A percentile compares a stretch with the other conserved stretches of the same genome.
Conservation (phyloP, 768 basidiomycete genomes). For the Leccinum olivaceopallidum region DNA sequence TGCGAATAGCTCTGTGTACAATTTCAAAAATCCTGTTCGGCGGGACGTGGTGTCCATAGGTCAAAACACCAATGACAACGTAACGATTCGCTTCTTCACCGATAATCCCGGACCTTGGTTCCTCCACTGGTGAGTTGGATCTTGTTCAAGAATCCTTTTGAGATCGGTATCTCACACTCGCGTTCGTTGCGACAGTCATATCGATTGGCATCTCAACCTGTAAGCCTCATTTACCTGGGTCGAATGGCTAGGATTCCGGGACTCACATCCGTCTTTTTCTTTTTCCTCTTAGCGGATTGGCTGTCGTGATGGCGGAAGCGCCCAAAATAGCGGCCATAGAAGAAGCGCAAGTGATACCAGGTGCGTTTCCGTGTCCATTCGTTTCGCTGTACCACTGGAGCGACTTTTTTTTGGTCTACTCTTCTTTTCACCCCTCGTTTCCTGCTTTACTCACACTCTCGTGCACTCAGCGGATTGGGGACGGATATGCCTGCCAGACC, state of each 20-base stretch:
- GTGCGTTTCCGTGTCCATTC: conserved; percentile 8
- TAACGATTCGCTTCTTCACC: conserved; percentile 59
- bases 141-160: conserved; percentile 5
- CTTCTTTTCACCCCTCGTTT: not conserved
- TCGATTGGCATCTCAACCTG: conserved; percentile 33
- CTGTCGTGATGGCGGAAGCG: conserved; percentile 32
- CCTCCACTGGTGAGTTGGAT: conserved; percentile 39
- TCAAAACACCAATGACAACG: conserved; percentile 37
- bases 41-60: conserved; percentile 36
- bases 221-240: conserved; percentile 8
- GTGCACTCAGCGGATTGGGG: conserved; percentile 23
- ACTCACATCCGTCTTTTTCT: conserved; percentile 16
- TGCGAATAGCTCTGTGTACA: conserved; percentile 30
- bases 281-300: conserved; percentile 24
- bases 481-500: conserved; percentile 13
- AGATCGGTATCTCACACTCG: not conserved
- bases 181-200: conserved; percentile 20
- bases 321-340: conserved; percentile 9
- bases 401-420: no score
- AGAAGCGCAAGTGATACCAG: conserved; percentile 17
- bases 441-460: conserved; percentile 5
- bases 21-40: conserved; percentile 39
- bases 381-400: not conserved
- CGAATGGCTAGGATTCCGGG: not conserved
- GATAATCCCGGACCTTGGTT: conserved; percentile 70